Evolutionary conservation across 2,329 filamentous ascomycete genomes (phyloP).

Genomic region (Cladosporium sp.): DNA sequence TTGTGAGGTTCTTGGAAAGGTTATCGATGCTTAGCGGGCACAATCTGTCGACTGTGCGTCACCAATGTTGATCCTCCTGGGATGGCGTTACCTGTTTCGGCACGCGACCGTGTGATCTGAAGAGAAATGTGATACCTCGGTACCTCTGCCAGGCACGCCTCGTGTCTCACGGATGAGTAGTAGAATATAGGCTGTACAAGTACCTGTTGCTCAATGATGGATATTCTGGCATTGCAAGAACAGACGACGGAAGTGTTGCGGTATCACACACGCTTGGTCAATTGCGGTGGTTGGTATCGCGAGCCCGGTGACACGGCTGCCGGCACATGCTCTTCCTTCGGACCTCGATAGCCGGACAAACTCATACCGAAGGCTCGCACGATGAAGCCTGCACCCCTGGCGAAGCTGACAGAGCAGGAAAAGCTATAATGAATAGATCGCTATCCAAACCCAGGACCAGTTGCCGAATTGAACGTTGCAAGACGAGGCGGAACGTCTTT

Average conservation of each 20-base stretch:
- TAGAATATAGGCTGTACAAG: neutral
- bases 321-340: neutral
- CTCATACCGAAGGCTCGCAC: neutral
- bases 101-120: neutral
- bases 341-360: neutral
- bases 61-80: neutral
- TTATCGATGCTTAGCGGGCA: slow-evolving; percentile 14
- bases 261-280: neutral
- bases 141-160: neutral
- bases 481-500: neutral
- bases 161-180: neutral
- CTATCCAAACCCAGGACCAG: neutral
- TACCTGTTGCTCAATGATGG: neutral
- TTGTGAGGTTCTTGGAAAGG: slow-evolving; percentile 17
- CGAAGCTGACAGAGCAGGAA: neutral
- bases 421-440: neutral
- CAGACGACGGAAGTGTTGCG: neutral
- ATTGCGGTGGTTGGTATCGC: neutral
- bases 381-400: neutral
- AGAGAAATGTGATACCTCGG: neutral
- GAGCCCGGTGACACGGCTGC: neutral
- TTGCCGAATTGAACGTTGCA: neutral
- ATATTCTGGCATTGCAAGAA: neutral
- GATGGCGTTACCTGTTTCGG: slow-evolving; percentile 8
- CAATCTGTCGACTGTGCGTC: slow-evolving; percentile 10